phyloP scores from a whole-genome alignment of 495 filamentous ascomycete genomes.

The Oidiodendron maius region DNA sequence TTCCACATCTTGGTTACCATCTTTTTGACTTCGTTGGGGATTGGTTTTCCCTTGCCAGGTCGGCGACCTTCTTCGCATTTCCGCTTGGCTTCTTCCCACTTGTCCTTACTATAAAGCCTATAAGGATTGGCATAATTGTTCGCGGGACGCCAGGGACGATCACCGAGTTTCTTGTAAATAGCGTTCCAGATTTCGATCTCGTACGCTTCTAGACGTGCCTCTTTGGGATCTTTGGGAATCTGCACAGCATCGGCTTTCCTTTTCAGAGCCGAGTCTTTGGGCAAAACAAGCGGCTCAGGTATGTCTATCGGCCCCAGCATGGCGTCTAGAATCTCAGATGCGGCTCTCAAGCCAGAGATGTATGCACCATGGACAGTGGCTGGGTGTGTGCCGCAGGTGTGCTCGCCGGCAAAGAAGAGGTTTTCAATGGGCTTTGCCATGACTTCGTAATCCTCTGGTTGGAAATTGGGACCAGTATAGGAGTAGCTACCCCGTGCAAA shows the following conservation, averaged over 20 bases:
- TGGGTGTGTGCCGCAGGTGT: conserved; percentile 90
- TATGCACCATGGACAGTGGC: conserved; percentile 97
- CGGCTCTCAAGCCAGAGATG: conserved; percentile 83
- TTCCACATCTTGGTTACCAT: conserved; percentile 88
- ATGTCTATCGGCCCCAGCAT: conserved; percentile 77
- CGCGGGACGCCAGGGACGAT: conserved; percentile 62
- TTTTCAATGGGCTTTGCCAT: conserved; percentile 86
- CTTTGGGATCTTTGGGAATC: conserved; percentile 37
- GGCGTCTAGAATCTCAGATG: conserved; percentile 72
- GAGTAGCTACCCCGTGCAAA: conserved; percentile 93
- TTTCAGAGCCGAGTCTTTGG: conserved; percentile 50
- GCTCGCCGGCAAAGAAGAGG: conserved; percentile 94
- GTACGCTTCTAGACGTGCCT: conserved; percentile 57
- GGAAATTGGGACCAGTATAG: conserved; percentile 75
- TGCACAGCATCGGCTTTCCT: conserved; percentile 38
- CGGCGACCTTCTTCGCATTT: conserved; percentile 64
- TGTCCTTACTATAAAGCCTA: conserved; percentile 71
- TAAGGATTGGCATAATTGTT: conserved; percentile 68
- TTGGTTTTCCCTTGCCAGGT: conserved; percentile 56
- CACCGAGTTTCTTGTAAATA: conserved; percentile 64
- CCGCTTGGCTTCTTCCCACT: conserved; percentile 68
- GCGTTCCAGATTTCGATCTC: conserved; percentile 67
- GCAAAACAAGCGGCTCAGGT: conserved; percentile 65
- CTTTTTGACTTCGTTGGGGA: conserved; percentile 74
- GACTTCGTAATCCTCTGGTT: conserved; percentile 82